Conservation (phyloP, 257 asterid genomes). For the Scutellaria galericulata region DNA sequence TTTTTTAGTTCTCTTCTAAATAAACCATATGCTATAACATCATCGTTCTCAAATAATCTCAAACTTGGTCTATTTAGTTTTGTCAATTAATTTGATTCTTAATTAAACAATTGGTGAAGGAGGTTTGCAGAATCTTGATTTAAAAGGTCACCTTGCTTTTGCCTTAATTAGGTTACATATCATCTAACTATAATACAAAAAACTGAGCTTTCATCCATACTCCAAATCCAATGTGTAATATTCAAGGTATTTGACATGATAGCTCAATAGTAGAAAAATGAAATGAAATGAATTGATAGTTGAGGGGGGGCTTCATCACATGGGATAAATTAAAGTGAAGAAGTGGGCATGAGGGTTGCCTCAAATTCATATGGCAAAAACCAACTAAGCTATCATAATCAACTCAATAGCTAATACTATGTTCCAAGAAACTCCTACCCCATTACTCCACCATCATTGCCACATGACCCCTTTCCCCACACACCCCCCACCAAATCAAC, state of each 20-base stretch:
- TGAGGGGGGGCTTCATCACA: slow-evolving; percentile 45
- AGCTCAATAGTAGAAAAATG: slow-evolving; percentile 22
- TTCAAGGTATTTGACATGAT: slow-evolving; percentile 41
- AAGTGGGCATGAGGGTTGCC: slow-evolving; percentile 67
- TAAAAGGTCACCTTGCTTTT: no score
- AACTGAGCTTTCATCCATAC: slow-evolving; percentile 2
- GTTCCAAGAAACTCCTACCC: slow-evolving; percentile 64
- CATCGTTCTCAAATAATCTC: no score
- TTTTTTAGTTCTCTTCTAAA: no score
- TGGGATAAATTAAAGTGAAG: slow-evolving; percentile 56
- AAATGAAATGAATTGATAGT: slow-evolving; percentile 32
- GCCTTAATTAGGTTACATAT: no score
- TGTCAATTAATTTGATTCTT: no score
- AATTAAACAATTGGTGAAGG: no score
- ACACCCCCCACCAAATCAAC: slow-evolving; percentile 49
- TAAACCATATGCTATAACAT: not conserved
- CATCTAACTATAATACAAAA: not conserved
- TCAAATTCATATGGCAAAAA: slow-evolving; percentile 50
- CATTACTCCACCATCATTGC: slow-evolving; percentile 46
- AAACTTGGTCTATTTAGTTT: no score
- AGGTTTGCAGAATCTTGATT: no score
- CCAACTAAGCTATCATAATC: slow-evolving; percentile 64
- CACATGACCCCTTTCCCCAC: slow-evolving; percentile 56
- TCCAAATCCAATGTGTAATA: slow-evolving; percentile 12
- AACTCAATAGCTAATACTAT: slow-evolving; percentile 48